Evolutionary conservation across 257 asterid genomes (phyloP), one percentile per base, ranked within the genome.

Genomic region (Anisodus acutangulus): DNA sequence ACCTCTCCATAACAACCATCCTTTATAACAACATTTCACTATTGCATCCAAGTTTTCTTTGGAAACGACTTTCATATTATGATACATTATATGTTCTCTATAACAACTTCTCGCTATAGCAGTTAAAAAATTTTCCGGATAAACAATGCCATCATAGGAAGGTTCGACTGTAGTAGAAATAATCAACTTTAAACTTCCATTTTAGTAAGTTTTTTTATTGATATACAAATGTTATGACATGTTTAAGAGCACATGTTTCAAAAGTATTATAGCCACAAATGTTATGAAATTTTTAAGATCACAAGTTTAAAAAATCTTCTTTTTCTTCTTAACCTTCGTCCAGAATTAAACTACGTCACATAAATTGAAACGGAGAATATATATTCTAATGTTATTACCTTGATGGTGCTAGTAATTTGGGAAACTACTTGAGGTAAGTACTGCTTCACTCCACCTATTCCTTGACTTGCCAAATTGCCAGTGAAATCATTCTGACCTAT

Each of bases 401-500:
- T 90, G 78, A 92, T 74, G 54, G 97, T 88, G 82, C 60, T 86
- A 15, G 80, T 71, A 79, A 92, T 90, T 81, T 84, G 91, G 22
- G 86, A 81, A 76, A 89, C 85, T 43, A 93, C 89, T 83, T 85
- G 87, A 68, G 94, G 93, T 37, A 83, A 85, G 9, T 78, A 81
- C 45, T 87, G 82, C 85, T 86, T 87, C 3, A 88, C 88, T 79
- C 93, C 97, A 54, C 49, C 84, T n/a, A 88, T 54, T 10, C 97
- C 93, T 43, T 87, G 51, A 11, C 88, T 81, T 31, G 84, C 88
- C 70, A 91, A 78, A 82, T 88, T 83, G 47, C 88, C 85, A 9
- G 96, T 88, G 87, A 94, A 87, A 81, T 94, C 97, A 60, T 93
- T 87, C 84, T 92, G 98, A 31, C 98, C 98, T 64, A 90, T 90